Base-by-base conservation (phyloP, 805 yeast species). In the Maudiozyma saulgeensis region DNA sequence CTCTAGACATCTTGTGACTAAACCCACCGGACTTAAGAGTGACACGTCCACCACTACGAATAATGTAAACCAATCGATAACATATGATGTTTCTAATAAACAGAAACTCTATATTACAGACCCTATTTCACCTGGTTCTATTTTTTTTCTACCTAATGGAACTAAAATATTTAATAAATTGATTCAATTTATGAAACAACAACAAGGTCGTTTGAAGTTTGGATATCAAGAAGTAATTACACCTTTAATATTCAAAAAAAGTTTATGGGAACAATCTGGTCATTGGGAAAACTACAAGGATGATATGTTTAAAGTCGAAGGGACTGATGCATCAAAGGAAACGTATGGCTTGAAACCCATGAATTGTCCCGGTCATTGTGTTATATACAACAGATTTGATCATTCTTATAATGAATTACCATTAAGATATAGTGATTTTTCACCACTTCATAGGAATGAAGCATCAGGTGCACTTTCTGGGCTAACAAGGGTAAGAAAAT, bases 321-420 rank as follows among this genome's bases (percentile, higher is more conserved):
- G 90, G 1, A 74, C 60, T 11, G 68, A 65, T 47, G 44, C 51
- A 7, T 43, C 58, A 6, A 68, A 70, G 40, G 78, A 76, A 44
- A 74, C 69, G 15, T 91, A 84, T 64, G 95, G 96, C 0, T 70
- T 91, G 41, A 93, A 93, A 61, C 99, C 99, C 8, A 84, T 88
- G 96, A 87, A 87, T 67, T 88, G 96, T 61, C 96, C 96, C 0
- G 96, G 96, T 0, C 99, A 93, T 63, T 93, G 99, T 64, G 61
- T 93, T 42, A 77, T 93, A 19, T 93, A 80, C 67, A 77, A 80
- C 44, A 75, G 82, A 56, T 81, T 81, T 53, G 88, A 86, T 45
- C 77, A 91, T 53, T 84, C 95, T 0, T 84, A 87, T 62, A 79
- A 85, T 43, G 98, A 93, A 55, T 69, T 93, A 47, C 99, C 99